These are phyloP conservation scores for Misopates orontium DNA, from an alignment of 257 asterid genomes.

Conservation along the genomic window DNA sequence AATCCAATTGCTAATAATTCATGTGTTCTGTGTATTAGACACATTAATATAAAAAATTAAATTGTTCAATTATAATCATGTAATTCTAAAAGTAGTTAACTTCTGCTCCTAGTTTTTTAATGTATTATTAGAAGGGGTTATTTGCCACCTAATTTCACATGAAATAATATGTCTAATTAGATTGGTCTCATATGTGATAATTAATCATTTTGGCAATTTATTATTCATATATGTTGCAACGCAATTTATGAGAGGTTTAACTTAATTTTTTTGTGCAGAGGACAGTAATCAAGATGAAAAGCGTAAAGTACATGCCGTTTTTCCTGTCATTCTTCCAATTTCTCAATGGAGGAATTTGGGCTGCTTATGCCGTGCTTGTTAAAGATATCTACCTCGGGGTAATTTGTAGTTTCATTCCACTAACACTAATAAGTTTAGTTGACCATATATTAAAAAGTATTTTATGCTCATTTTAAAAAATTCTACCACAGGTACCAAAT, in stretches of 20 bases:
- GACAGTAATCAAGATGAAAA: constrained; percentile 58
- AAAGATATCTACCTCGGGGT: constrained; percentile 60
- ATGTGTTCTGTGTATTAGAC: too few relatives aligned
- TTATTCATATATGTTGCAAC: too few relatives aligned
- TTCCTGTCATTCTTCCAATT: constrained; percentile 63
- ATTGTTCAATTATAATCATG: too few relatives aligned
- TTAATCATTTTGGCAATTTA: too few relatives aligned
- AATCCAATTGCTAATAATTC: too few relatives aligned
- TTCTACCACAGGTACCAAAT: constrained; percentile 52
- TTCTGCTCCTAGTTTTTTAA: too few relatives aligned
- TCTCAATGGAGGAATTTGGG: constrained; percentile 64
- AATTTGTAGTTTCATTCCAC: constrained; percentile 18
- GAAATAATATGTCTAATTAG: too few relatives aligned
- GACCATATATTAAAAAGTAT: not conserved
- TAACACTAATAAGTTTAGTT: not conserved
- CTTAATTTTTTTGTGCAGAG: constrained; percentile 34
- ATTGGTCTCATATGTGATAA: too few relatives aligned
- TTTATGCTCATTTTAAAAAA: not conserved
- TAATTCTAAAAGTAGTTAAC: too few relatives aligned
- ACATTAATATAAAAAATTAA: too few relatives aligned
- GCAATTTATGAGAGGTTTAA: not conserved
- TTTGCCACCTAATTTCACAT: too few relatives aligned
- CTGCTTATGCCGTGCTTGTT: constrained; percentile 49
- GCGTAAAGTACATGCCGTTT: constrained; percentile 80
- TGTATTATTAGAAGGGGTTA: too few relatives aligned